Evolutionary conservation across 1,284 basidiomycete genomes (phyloP), one percentile per base, ranked within the genome.

Genomic region (Coriolopsis trogii): DNA sequence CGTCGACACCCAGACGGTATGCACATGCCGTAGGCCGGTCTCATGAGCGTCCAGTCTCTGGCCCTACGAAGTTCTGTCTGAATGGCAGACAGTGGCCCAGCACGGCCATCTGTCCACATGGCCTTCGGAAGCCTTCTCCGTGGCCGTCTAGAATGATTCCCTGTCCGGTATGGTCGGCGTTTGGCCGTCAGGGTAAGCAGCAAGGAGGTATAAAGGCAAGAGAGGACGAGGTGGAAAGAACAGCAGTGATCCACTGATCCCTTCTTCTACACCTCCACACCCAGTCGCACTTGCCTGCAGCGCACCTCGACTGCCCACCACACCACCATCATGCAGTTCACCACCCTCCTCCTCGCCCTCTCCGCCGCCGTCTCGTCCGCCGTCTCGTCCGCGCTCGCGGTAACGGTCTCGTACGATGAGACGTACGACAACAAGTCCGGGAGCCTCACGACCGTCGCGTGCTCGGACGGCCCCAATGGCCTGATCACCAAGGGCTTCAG

Each of bases 401-500:
- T 79, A 41, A 59, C 58, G 24, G 63, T 77, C 29, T 70, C 72
- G 7, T 79, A 72, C 59, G 76, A 79, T 62, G 45, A 62, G 28
- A 56, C 58, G 18, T 84, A 81, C 64, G 77, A 79, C 64, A 55
- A 71, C 23, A 18, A 58, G 10, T 49, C 55, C 15, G 53, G 56
- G 26, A 65, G 73, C 7, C 64, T 80, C 30, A 6, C 59, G 49
- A 63, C 47, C 15, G 70, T 80, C 41, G 72, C 79, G 4, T 84
- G 82, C 63, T 82, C 81, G 1, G 65, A 79, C 46, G 78, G 77
- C 5, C 25, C 63, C 2, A 66, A 75, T 56, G 76, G 75, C 10
- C 71, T 83, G 45, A 24, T 72, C 37, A 70, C 67, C 41, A 68
- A 68, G 30, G 72, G 72, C 9, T 82, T 69, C 64, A 66, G 64